Base-by-base conservation (phyloP, 1,284 basidiomycete genomes). In the Malassezia psittaci region DNA sequence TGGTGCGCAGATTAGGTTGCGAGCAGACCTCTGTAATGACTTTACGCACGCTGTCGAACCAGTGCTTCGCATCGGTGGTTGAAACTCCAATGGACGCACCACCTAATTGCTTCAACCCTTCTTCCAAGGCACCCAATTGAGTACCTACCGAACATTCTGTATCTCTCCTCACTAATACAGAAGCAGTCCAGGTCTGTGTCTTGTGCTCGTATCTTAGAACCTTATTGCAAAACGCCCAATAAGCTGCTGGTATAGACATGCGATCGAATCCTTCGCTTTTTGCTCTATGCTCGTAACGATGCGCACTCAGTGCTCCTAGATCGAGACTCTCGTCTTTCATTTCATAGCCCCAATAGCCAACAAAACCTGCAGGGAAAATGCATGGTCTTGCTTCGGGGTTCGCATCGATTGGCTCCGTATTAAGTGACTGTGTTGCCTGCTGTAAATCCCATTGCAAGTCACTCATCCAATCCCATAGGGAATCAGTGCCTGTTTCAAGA, bases 341-440 rank as follows among this genome's bases (percentile, higher is more conserved):
- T 64, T 81, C 80, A 62, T 81, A 81, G 1, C 77, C 77, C 64
- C 79, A 78, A 66, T 77, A 79, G 0, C 80, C 80, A 1, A 78
- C 75, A 74, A 79, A 81, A 1, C 80, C 80, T 3, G 48, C 76
- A 69, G 59, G 69, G 67, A 75, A 77, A 10, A 29, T 5, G 15
- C 38, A 50, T 11, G 34, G 32, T 15, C 19, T 45, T 24, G 29
- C 21, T 12, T 34, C 43, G 1, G 4, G 15, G 7, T 24, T 18
- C 18, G 12, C 9, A 11, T 21, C 13, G 38, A 12, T 16, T 7
- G 24, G 24, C 24, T 29, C 24, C 39, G 39, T 12, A n/a, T 41
- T 9, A 7, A 21, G 16, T 9, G 39, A 11, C 5, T 41, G 16
- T 1, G 47, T 48, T n/a, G 11, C 15, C 2, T 33, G 34, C 15